Evolutionary conservation across 345 rosid genomes (phyloP), one percentile per base, ranked within the genome.

Genomic region (Streptanthus diversifolius): DNA sequence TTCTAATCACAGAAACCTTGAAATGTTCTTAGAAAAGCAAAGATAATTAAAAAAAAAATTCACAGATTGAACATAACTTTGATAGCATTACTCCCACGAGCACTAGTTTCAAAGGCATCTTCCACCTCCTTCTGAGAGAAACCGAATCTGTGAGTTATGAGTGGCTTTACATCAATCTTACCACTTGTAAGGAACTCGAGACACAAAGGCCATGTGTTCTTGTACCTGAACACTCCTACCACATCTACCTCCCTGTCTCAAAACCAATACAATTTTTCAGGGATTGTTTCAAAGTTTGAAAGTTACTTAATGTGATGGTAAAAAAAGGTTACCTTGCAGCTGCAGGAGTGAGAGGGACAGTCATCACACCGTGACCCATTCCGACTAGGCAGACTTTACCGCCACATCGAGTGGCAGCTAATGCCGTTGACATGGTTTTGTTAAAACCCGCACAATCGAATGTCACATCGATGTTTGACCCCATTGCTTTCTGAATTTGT

Each of bases 321-420:
- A 30, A 43, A 56, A 44, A 58, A 61, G 15, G 14, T 56, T 85
- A 90, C 97, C 98, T 90, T 61, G 92, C 96, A 39, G 99, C 99
- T 51, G 97, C 91, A 22, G 93, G 85, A 64, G 96, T 87, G 35
- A 90, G 90, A 19, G 92, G 96, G 7, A 91, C 83, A 24, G 92
- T 95, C 97, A 88, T 91, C 74, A 88, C 79, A 4, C 63, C 73
- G 32, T 78, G 92, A 35, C 92, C 98, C 82, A 88, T 79, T 56
- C 98, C 98, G 0, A 92, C 86, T 21, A 90, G 95, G 80, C 99
- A 95, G 47, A 91, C 98, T 81, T 85, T 95, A 70, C 99, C 97
- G 0, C 98, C 99, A n/a, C 95, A 56, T 53, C 82, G 51, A 19
- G 97, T 87, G 13, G 91, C 93, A 51, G 75, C 75, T 70, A 91